Percentiles rank a stretch among this genome's conserved stretches.
These are phyloP conservation scores for Cryptococcus jaspeensis DNA, from an alignment of 1,284 basidiomycete genomes.

Conservation along the genomic window DNA sequence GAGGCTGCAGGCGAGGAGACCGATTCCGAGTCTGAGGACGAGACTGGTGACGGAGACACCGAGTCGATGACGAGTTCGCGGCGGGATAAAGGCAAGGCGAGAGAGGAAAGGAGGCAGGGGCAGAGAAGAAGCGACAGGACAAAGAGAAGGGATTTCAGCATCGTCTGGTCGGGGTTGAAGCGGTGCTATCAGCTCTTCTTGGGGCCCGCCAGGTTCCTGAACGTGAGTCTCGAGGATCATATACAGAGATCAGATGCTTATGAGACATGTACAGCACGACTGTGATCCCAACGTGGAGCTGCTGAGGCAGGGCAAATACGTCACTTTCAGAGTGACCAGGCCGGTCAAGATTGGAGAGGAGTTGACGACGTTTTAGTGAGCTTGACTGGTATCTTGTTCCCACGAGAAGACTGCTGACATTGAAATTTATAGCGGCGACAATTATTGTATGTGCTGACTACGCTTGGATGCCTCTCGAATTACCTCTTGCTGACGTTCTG, in stretches of 20 bases:
- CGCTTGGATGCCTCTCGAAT: background rate
- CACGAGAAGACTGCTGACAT: background rate
- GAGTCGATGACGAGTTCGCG: conserved; percentile 4
- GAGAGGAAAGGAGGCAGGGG: conserved; percentile 19
- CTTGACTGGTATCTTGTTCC: background rate
- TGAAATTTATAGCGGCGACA: conserved; percentile 28
- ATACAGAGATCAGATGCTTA: background rate
- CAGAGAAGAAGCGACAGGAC: conserved; percentile 36
- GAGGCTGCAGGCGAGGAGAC: conserved; percentile 30
- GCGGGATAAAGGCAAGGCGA: conserved; percentile 14
- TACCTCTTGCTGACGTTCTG: background rate
- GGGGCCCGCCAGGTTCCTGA: conserved; percentile 50
- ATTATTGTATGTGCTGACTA: conserved; percentile 39
- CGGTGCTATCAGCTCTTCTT: conserved; percentile 47
- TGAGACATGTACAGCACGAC: conserved; percentile 36
- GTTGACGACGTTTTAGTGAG: conserved; percentile 49
- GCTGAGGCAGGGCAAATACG: conserved; percentile 37
- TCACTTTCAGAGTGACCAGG: conserved; percentile 41
- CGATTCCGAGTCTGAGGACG: conserved; percentile 23
- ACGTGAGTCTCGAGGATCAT: conserved; percentile 30
- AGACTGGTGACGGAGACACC: conserved; percentile 19
- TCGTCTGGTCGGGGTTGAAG: conserved; percentile 44
- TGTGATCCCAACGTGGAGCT: conserved; percentile 50
- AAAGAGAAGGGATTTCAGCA: conserved; percentile 47
- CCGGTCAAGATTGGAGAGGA: conserved; percentile 47